Evolutionary conservation across 768 basidiomycete species (phyloP), one percentile per base, ranked within the genome.

Genomic region (Neoboletus brunneissimus): DNA sequence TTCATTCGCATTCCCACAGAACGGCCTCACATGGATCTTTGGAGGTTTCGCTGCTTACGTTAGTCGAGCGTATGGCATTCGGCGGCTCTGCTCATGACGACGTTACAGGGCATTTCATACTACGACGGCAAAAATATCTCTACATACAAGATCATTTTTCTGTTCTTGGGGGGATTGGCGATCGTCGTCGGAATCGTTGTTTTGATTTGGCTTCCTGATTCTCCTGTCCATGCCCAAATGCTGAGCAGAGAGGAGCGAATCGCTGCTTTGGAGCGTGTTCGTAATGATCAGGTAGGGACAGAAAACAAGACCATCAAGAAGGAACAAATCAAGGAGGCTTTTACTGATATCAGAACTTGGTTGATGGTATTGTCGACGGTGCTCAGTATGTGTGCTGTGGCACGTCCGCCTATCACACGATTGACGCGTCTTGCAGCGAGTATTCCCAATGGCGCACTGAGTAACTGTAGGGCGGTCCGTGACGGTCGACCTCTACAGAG

Each of bases 41-140:
- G 85, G 86, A 22, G 84, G 84, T 4, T 84, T 85, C 50, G 77
- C 85, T 40, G 84, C 85, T 53, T 87, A 83, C 63, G 82, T 81
- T 48, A 54, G 76, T 64, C 27, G 18, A 25, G 5, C 22, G 18
- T n/a, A 41, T n/a, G 43, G n/a, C 4, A 32, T 31, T 27, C 7
- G 15, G 29, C n/a, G 12, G 23, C 11, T 9, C 45, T 16, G 42
- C 32, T 51, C 45, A 63, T 7, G 44, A 35, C 43, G 42, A 41
- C 16, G 20, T 29, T 40, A 20, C 53, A 84, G 81, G 85, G 83
- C 0, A 73, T 87, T 35, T 82, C 85, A 0, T 84, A 82, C 61
- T 78, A 80, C 61, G 61, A 72, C 29, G 82, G 82, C 4, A 72
- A 73, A 11, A 57, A 48, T 3, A 61, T 87, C 49, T 78, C 82